Evolutionary conservation across 139 green algal species (phyloP), one percentile per base, ranked within the genome.

Genomic region (Axilococcus clingmanii): DNA sequence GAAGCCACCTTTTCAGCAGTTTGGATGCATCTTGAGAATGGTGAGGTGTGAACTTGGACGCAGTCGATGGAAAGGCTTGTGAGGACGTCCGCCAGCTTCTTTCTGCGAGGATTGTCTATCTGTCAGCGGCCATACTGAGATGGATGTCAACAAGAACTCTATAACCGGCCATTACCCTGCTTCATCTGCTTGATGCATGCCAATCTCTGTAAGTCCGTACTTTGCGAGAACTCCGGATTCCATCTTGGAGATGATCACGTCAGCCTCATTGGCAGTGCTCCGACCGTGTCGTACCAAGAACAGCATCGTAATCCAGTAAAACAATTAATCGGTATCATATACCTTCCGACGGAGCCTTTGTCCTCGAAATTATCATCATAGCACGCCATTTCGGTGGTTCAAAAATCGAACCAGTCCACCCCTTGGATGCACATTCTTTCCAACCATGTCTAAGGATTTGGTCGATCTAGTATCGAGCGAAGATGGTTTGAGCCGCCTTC

Each of bases 1-100:
- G 14, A 29, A 29, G 43, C 51, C 23, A 36, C 40, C 16, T 51
- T 27, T 2, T 28, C n/a, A 3, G 74, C 74, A 3, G 74, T 81
- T 22, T 79, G 47, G 20, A 66, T 1, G 0, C 68, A 65, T n/a
- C 74, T 50, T 9, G 58, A 76, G 44, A 81, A 81, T 3, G 74
- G 74, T 5, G 71, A 81, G 11, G 40, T 40, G 11, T 58, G 48
- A 15, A 80, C 32, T 6, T 20, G 29, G 20, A 80, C 15, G 49
- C 7, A 4, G 12, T 2, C 37, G 48, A 4, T 3, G 33, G 25
- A 23, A 28, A 16, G 24, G 23, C 15, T 16, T 41, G 30, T 28
- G 17, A 19, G 16, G 59, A 37, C 22, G 48, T 34, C 9, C 1
- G 36, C 20, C 24, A n/a, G n/a, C n/a, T n/a, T n/a, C n/a, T n/a